Evolutionary conservation across 306 rosid species (phyloP).

Genomic region (Gillenia trifoliata): DNA sequence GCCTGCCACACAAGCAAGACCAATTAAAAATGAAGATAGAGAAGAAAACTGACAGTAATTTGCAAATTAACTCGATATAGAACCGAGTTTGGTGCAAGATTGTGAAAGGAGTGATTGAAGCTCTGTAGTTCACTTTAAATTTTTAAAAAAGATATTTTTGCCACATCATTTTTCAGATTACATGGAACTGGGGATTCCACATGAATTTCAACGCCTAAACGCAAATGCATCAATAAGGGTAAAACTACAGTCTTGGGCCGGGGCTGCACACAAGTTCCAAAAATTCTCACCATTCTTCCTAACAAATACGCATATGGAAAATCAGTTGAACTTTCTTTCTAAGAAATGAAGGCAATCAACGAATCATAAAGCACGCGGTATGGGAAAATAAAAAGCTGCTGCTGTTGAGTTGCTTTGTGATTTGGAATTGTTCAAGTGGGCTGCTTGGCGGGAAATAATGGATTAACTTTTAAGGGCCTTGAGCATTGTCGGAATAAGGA

Average conservation of each 20-base stretch:
- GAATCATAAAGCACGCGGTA: background rate
- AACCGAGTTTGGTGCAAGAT: background rate
- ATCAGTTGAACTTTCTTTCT: background rate
- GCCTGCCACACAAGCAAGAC: constrained; percentile 37
- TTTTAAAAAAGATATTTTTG: background rate
- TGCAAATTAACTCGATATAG: background rate
- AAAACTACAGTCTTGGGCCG: background rate
- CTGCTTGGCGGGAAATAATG: background rate
- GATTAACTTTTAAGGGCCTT: background rate
- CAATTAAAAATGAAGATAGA: background rate
- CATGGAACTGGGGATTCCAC: background rate
- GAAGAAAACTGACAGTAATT: background rate
- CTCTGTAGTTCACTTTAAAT: background rate
- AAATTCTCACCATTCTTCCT: background rate
- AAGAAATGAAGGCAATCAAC: background rate
- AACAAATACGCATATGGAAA: background rate
- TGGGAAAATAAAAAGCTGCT: too few relatives aligned
- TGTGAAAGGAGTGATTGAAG: background rate
- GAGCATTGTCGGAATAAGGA: background rate
- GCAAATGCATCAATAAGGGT: background rate
- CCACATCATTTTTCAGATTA: background rate
- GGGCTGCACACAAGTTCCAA: background rate
- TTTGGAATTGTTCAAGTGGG: background rate
- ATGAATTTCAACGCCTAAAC: background rate
- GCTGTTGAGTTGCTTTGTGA: too few relatives aligned